Base-by-base conservation (phyloP, 805 yeast species). In the Nakazawaea wyomingensis region DNA sequence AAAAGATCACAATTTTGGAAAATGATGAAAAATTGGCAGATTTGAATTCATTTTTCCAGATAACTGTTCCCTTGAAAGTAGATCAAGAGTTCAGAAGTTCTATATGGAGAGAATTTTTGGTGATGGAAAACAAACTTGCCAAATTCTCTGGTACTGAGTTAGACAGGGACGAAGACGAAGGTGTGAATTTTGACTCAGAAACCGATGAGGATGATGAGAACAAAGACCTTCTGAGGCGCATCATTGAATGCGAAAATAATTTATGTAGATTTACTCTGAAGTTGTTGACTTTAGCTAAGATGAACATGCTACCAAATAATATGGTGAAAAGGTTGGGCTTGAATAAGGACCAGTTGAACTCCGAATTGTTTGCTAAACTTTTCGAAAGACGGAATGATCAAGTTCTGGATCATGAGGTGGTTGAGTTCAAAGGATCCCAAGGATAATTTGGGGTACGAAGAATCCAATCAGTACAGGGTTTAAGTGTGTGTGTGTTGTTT, bases 101-200 rank as follows among this genome's bases (percentile, higher is more conserved):
- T 2, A 49, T 79, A 11, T 41, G 70, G 44, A 55, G 64, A n/a
- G 53, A 71, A 3, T 81, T 72, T 48, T 61, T 79, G 46, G 54
- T 66, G 18, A 67, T 71, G 45, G 88, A 81, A 50, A 64, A 71
- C 5, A 61, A 63, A 18, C 50, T 67, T 10, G 78, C 79, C 0
- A 60, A 55, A 34, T 29, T 57, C 1, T 36, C 61, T n/a, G 53
- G 57, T 0, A 53, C 65, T 2, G 63, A 68, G 10, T 54, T 80
- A 41, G 82, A 76, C 34, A 66, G 83, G 50, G 64, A 62, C 18
- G 80, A 69, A 27, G 64, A 68, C 17, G 85, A 80, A 53, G 80
- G 54, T 30, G 64, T 61, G 29, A 44, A 37, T 36, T 46, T 37
- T 21, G 47, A 46, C 10, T 42, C 41, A 10, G 42, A 34, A n/a